phyloP scores from a whole-genome alignment of 2,329 filamentous ascomycete genomes.

The Penicillium sp. region DNA sequence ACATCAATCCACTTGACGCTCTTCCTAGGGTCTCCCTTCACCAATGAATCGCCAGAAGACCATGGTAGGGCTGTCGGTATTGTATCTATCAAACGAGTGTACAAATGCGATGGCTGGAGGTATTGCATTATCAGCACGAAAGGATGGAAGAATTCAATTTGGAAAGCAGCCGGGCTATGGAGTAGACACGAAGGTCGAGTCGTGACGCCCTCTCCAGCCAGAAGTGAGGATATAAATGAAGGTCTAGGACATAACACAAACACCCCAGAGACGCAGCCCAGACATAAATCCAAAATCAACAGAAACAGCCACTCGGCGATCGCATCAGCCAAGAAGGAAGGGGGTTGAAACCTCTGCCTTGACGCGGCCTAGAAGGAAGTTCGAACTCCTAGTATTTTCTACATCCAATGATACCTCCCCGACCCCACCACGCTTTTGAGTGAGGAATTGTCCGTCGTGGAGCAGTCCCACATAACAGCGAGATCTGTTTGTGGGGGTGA shows the following conservation, averaged over 20 bases:
- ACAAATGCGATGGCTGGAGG: constrained; percentile 13
- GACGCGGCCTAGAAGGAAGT: constrained; percentile 6
- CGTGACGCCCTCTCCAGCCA: not conserved
- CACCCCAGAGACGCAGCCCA: not conserved
- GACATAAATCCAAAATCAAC: not conserved
- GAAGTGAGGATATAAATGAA: not conserved
- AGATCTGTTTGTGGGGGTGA: not conserved
- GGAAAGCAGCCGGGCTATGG: not conserved
- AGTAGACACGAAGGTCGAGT: not conserved
- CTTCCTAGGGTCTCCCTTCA: constrained; percentile 36
- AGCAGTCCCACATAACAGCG: not conserved
- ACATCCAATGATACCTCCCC: not conserved
- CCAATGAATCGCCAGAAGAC: constrained; percentile 14
- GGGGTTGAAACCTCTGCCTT: not conserved
- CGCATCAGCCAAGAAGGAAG: constrained; percentile 7
- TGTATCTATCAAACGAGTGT: constrained; percentile 22
- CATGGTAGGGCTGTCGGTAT: constrained; percentile 10
- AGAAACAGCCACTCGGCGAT: too few species aligned
- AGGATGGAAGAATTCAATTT: not conserved
- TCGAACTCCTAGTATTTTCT: not conserved
- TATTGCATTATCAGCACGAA: constrained; percentile 1
- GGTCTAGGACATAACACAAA: not conserved
- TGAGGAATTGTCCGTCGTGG: not conserved
- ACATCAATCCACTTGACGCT: constrained; percentile 63
- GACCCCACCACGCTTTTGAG: not conserved